Evolutionary conservation across 192 early-diverging fungal species (phyloP), one percentile per base, ranked within the genome.

Genomic region (Gigaspora rosea): DNA sequence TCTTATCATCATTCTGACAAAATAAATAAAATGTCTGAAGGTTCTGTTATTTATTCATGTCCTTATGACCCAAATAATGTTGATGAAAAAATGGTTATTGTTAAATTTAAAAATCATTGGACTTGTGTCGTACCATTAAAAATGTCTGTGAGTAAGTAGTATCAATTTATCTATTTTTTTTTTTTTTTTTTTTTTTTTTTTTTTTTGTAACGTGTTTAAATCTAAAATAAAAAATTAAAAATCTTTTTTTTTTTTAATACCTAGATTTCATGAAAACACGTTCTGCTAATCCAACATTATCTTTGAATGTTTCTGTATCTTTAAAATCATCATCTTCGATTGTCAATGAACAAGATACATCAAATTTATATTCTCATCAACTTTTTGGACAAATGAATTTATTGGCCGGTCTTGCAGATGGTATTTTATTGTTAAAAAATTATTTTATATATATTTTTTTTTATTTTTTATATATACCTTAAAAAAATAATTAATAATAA

Each of bases 331-430:
- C 81, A 35, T 78, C 83, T 6, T 50, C 73, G 2, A 75, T 77
- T 20, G 73, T 78, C 22, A 56, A 76, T 18, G 77, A 78, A 51
- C 50, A 70, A 27, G 48, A 62, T 4, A 80, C 85, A 33, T 81
- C 81, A 18, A 78, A 82, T 62, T 82, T 86, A 65, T 89, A 89
- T 78, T 84, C 86, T 32, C 46, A 77, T 8, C 84, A 87, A 10
- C 79, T 82, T 54, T 89, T 86, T 78, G 83, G 79, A 22, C 85
- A 82, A 50, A 79, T 89, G 22, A 86, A 89, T 74, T 80, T 89
- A 1, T 62, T 89, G 41, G 81, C 81, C 33, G 88, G 88, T 6
- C 66, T 89, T 20, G 66, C 58, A 8, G 85, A 88, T 73, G 88
- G 88, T 88, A 58, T 52, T 13, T 41, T 41, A n/a, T 63, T 35